phyloP scores from a whole-genome alignment of 306 rosid species.

The Prosopis cineraria region DNA sequence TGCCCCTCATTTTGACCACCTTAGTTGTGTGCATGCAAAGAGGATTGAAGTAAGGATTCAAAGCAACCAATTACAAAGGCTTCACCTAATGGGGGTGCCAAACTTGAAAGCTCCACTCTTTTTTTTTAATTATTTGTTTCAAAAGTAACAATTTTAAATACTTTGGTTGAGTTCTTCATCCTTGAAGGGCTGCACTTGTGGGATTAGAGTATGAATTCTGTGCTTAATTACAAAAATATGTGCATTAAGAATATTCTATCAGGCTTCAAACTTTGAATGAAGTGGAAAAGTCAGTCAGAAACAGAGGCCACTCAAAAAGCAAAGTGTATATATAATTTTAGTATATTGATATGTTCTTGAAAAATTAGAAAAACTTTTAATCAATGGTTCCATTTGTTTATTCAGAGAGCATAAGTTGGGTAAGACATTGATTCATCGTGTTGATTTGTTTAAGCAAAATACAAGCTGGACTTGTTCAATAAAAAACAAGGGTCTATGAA shows the following conservation, averaged over 20 bases:
- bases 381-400: not conserved
- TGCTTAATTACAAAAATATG: not conserved
- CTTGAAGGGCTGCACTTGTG: conserved; percentile 6
- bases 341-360: not conserved
- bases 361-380: not conserved
- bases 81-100: conserved; percentile 30
- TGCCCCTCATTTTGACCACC: conserved; percentile 32
- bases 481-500: not conserved
- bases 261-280: not conserved
- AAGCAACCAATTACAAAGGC: conserved; percentile 31
- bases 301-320: not conserved
- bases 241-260: not conserved
- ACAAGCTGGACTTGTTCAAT: not conserved
- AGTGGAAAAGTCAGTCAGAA: conserved; percentile 12
- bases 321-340: not conserved
- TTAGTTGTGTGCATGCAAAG: not conserved
- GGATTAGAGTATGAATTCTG: conserved; percentile 4
- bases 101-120: conserved; percentile 11
- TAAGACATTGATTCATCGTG: not conserved
- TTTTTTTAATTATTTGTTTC: not conserved
- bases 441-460: not conserved
- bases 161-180: conserved; percentile 19
- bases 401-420: not conserved
- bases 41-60: conserved; percentile 15
- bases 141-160: conserved; percentile 34